Conservation (phyloP, 2,329 filamentous ascomycete genomes). For the Pestalotiopsis sp. region DNA sequence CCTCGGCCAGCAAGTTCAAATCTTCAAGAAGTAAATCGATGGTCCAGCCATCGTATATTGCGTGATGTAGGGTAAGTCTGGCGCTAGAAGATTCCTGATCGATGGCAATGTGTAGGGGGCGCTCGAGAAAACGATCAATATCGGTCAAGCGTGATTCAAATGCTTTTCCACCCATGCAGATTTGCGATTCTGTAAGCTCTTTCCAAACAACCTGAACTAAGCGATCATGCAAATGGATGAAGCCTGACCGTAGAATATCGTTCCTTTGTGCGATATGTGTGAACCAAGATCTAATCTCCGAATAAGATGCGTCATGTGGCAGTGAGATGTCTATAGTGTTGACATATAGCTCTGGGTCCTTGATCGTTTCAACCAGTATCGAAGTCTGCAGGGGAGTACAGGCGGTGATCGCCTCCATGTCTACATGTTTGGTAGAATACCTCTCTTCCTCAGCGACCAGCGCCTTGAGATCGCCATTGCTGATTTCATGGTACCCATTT, state of each 20-base stretch:
- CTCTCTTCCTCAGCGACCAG: neutral
- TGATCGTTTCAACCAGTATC: constrained; percentile 77
- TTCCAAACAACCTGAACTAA: constrained; percentile 71
- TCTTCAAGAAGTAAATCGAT: constrained; percentile 75
- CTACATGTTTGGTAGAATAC: constrained; percentile 20
- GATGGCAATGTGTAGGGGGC: constrained; percentile 67
- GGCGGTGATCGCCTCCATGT: constrained; percentile 49
- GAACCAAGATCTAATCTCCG: constrained; percentile 53
- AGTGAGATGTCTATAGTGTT: constrained; percentile 76
- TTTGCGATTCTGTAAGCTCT: constrained; percentile 42
- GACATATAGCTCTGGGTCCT: constrained; percentile 66
- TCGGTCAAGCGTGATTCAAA: constrained; percentile 43
- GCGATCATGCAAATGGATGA: constrained; percentile 55
- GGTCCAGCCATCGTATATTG: constrained; percentile 93
- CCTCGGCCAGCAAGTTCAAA: constrained; percentile 54
- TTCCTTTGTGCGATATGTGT: constrained; percentile 55
- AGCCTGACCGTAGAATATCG: constrained; percentile 75
- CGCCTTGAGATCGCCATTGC: neutral
- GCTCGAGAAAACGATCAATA: constrained; percentile 46
- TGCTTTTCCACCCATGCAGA: constrained; percentile 42
- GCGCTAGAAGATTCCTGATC: constrained; percentile 26
- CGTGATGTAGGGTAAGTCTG: constrained; percentile 74
- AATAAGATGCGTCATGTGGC: constrained; percentile 32
- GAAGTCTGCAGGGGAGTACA: constrained; percentile 78
- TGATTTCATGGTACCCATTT: neutral